Conservation (phyloP, 2,329 filamentous ascomycete genomes). For the Colletotrichum tropicicola region DNA sequence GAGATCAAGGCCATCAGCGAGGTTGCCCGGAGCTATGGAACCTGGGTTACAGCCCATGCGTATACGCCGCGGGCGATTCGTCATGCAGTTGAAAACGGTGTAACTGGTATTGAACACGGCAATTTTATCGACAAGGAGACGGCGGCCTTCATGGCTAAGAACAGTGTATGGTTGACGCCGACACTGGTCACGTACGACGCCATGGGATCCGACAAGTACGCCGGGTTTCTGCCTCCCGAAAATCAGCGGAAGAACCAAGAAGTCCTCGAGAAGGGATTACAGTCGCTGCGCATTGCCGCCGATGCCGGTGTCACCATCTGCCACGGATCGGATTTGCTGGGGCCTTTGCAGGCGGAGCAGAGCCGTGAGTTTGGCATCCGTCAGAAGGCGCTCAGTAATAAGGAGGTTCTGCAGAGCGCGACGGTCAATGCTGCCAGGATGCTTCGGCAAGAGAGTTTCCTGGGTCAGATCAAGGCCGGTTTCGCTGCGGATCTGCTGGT, state of each 20-base stretch:
- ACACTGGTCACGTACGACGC: slow-evolving; percentile 62
- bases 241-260: slow-evolving; percentile 58
- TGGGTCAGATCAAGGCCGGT: slow-evolving; percentile 60
- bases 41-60: slow-evolving; percentile 65
- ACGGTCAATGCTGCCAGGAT: slow-evolving; percentile 60
- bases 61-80: slow-evolving; percentile 64
- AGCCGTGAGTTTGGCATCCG: slow-evolving; percentile 43
- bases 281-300: slow-evolving; percentile 55
- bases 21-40: slow-evolving; percentile 56
- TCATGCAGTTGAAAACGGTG: slow-evolving; percentile 64
- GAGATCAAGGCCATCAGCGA: slow-evolving; percentile 64
- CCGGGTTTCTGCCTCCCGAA: slow-evolving; percentile 52
- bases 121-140: slow-evolving; percentile 53
- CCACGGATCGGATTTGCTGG: slow-evolving; percentile 55
- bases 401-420: slow-evolving; percentile 39
- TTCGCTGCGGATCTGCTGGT: slow-evolving; percentile 63
- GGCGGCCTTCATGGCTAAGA: slow-evolving; percentile 58
- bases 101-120: slow-evolving; percentile 59
- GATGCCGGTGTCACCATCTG: slow-evolving; percentile 64
- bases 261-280: slow-evolving; percentile 56
- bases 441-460: slow-evolving; percentile 51
- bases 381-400: slow-evolving; percentile 32
- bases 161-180: slow-evolving; percentile 59
- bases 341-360: slow-evolving; percentile 41
- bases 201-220: slow-evolving; percentile 54